Base-by-base conservation (phyloP, 1,139 yeast genomes). In the Dujonia santamariae region DNA sequence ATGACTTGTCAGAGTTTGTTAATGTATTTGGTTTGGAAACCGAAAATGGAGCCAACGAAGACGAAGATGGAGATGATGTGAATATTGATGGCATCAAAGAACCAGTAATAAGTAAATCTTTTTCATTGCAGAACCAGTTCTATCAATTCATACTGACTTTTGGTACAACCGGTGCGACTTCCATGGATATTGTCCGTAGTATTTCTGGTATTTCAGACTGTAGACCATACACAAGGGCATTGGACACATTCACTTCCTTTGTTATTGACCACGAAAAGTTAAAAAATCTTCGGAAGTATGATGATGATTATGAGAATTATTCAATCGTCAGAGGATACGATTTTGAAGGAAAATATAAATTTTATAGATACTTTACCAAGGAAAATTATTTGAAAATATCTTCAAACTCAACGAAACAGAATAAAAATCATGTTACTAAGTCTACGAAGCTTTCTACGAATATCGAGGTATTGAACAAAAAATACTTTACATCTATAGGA, bases 301-400 rank as follows among this genome's bases (percentile, higher is more conserved):
- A 46, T 4, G 63, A 59, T 27, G 48, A 50, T 15, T 54, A 57
- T 36, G 47, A 45, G 6, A 43, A 53, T 3, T 36, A 48, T 8
- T 43, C 72, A 2, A 58, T 86, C 2, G 68, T 83, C 1, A 67
- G 85, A 39, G 80, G 81, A 19, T 76, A 80, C 40, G 94, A 85
- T 48, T 79, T 80, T 44, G 79, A 77, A 40, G 94, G 95, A 0
- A 78, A 87, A 45, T 67, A 72, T 43, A 84, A 85, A 48, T 85
- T 78, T 46, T 85, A 78, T 51, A 65, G 95, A 26, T 80, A 85
- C 45, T 78, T 81, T 42, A 70, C 82, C 19, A 41, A 44, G 31
- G 32, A 43, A 12, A 21, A 16, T 4, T 23, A 28, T 4, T 28
- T 32, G 4, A 35, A 32, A 24, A 20, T 35, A 4, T 31, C 34